Conservation (phyloP, 192 early-diverging fungal genomes). For the Linnemannia zychae region DNA sequence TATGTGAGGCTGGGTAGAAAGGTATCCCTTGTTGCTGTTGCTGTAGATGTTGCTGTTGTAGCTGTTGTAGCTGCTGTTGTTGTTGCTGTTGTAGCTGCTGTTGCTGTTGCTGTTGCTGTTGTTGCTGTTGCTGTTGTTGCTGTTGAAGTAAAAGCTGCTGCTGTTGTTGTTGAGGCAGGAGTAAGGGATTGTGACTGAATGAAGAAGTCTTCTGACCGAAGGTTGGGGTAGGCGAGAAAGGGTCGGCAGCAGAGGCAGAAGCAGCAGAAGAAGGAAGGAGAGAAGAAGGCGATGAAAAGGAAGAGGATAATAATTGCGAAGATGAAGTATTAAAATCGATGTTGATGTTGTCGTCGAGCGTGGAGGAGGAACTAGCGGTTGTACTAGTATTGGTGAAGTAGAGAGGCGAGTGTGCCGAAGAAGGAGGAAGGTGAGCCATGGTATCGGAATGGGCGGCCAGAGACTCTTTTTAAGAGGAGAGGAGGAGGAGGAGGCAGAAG, state of each 20-base stretch:
- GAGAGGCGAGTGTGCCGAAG: background rate
- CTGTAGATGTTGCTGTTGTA: background rate
- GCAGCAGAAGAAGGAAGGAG: background rate
- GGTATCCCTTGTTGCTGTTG: background rate
- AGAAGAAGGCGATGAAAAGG: background rate
- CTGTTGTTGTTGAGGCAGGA: background rate
- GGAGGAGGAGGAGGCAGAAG: background rate
- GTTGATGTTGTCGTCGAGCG: no score
- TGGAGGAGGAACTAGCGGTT: background rate
- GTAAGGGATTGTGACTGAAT: background rate
- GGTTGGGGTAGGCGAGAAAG: background rate
- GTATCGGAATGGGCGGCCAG: background rate
- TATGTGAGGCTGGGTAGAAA: background rate
- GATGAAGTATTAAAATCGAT: background rate
- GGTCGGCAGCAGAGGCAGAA: background rate
- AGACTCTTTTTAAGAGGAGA: background rate
- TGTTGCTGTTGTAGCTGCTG: slow-evolving; percentile 15
- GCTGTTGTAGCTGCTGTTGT: slow-evolving; percentile 9
- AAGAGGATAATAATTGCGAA: no score
- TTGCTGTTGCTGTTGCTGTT: slow-evolving; percentile 7
- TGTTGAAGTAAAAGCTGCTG: background rate
- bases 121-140: slow-evolving; percentile 8
- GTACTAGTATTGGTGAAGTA: background rate
- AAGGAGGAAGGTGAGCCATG: slow-evolving; percentile 5
- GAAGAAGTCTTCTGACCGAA: background rate